These are phyloP conservation scores for Saraca asoca DNA, from an alignment of 331 rosid species.

Conservation along the genomic window DNA sequence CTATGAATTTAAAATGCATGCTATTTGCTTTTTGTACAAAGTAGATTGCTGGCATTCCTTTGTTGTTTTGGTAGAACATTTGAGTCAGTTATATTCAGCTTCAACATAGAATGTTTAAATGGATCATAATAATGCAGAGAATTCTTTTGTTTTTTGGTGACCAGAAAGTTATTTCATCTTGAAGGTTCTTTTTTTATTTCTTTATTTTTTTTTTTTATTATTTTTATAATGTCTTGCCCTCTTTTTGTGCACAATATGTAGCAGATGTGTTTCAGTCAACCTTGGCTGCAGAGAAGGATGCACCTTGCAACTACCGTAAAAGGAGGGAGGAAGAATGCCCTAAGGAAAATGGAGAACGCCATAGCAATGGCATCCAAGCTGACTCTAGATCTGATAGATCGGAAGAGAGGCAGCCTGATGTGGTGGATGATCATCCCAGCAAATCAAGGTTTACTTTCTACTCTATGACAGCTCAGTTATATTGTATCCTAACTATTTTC, in stretches of 20 bases:
- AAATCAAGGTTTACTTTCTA: constrained; percentile 84
- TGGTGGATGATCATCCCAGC: constrained; percentile 75
- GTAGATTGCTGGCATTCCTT: too few relatives aligned
- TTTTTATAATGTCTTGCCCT: background rate
- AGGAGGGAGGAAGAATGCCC: constrained; percentile 49
- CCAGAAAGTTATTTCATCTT: background rate
- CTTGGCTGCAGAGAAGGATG: constrained; percentile 36
- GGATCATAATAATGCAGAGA: background rate
- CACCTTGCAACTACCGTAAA: constrained; percentile 39
- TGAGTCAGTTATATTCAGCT: too few relatives aligned
- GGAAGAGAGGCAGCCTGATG: constrained; percentile 67
- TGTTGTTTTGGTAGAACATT: too few relatives aligned
- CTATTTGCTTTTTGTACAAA: too few relatives aligned
- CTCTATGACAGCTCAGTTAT: constrained; percentile 70
- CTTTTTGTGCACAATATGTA: constrained; percentile 14
- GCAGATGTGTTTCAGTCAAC: constrained; percentile 46
- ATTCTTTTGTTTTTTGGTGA: too few relatives aligned
- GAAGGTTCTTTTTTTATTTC: background rate
- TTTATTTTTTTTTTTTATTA: background rate
- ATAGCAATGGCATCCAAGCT: constrained; percentile 60
- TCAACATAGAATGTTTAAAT: too few relatives aligned
- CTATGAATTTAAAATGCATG: too few relatives aligned
- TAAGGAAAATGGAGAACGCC: constrained; percentile 67
- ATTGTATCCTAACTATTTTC: constrained; percentile 67
- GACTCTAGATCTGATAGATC: constrained; percentile 53